Evolutionary conservation across 2,329 filamentous ascomycete genomes (phyloP), one percentile per base, ranked within the genome.

Genomic region (Massarina eburnea): DNA sequence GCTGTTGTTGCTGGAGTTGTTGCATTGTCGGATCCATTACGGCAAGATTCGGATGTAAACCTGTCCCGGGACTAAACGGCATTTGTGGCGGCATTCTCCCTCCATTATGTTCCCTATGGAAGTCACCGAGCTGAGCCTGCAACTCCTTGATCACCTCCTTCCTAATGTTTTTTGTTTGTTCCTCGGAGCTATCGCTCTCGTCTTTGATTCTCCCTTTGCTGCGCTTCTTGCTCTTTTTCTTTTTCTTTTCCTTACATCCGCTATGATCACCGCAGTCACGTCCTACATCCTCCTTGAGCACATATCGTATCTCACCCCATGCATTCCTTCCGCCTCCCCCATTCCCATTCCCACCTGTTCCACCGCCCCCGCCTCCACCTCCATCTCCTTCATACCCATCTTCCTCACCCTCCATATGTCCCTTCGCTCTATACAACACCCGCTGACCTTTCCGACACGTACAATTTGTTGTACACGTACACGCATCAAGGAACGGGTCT

Each of bases 401-500:
- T n/a, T 43, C 20, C 8, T 38, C 45, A 35, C 37, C 39, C 2
- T 41, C 45, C 26, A 41, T 24, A 9, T 44, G 42, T 10, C 35
- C 45, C 36, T 46, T 41, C 15, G 41, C 30, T 29, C 58, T 48
- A 45, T 65, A 65, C 9, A 64, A 22, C 7, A 63, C 59, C 5
- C 62, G 55, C 22, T 63, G 56, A 1, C 61, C 59, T 26, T 62
- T 61, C 9, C 62, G 52, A 43, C 62, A 66, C 2, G 41, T 55
- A 39, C 64, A 67, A 12, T 51, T 50, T 7, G 52, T 61, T 1
- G 62, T 64, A 41, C 64, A 67, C 3, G 48, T 56, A 44, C 64
- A 67, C 3, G 59, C 61, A 34, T 66, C 62, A 1, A 67, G 57
- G 29, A 58, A 65, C 1, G 52, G 38, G 32, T 64, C 49, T 2